Percentiles rank a stretch among this genome's conserved stretches.
These are phyloP conservation scores for Aegilops speltoides DNA, from an alignment of 176 grass and related monocot genomes.

Conservation along the genomic window DNA sequence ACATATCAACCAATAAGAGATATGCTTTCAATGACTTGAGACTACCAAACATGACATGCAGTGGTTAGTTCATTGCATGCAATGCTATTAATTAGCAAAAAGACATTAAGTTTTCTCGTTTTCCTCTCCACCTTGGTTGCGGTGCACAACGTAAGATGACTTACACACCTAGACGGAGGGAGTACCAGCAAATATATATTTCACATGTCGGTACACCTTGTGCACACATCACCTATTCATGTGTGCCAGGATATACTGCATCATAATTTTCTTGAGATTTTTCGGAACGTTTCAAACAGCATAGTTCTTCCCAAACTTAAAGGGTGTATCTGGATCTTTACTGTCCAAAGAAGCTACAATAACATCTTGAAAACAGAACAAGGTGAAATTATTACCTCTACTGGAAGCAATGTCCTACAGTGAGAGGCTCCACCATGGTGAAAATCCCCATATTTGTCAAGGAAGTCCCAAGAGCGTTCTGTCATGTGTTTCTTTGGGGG, in stretches of 20 bases:
- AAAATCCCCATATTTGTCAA: constrained; percentile 67
- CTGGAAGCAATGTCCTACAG: constrained; percentile 63
- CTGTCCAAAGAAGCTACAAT: neutral
- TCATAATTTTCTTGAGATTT: neutral
- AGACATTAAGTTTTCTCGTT: too few species aligned
- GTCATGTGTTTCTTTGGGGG: constrained; percentile 49
- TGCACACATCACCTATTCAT: neutral
- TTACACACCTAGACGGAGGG: too few species aligned
- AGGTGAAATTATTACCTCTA: constrained; percentile 54
- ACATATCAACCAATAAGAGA: too few species aligned
- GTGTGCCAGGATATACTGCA: neutral
- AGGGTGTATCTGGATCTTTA: neutral
- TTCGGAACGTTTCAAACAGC: neutral
- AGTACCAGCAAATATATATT: neutral
- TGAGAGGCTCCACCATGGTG: constrained; percentile 46
- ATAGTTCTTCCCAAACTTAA: neutral
- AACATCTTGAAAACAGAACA: constrained; percentile 19
- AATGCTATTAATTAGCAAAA: too few species aligned
- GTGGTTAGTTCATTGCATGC: too few species aligned
- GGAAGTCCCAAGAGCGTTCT: constrained; percentile 76
- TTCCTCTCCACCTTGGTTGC: too few species aligned
- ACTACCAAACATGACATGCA: too few species aligned
- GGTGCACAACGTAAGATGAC: too few species aligned
- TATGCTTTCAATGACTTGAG: too few species aligned
- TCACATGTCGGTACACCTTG: neutral